Percentiles rank a stretch among this genome's conserved stretches.
phyloP scores from a whole-genome alignment of 108 stramenopile genomes.

The Cyclotella cryptica region DNA sequence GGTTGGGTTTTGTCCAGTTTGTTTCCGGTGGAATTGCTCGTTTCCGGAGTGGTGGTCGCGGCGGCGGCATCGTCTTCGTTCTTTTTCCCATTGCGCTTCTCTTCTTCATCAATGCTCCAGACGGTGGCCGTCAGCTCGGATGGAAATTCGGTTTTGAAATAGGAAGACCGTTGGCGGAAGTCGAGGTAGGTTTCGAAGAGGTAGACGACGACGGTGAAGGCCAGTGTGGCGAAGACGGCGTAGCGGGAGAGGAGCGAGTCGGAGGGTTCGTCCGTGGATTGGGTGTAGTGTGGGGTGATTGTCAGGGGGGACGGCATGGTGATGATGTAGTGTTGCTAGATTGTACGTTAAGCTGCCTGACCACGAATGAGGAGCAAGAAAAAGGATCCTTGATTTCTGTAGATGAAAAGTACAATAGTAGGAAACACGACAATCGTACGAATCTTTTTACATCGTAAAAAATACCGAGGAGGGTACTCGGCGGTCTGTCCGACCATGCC shows the following conservation, averaged over 20 bases:
- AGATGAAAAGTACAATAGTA: no score
- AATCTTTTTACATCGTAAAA: no score
- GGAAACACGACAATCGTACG: no score
- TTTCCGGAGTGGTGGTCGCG: conserved; percentile 21
- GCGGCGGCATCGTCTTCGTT: conserved; percentile 30
- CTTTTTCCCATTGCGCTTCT: neutral
- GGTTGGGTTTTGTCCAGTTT: conserved; percentile 58
- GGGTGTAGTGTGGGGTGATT: conserved; percentile 17
- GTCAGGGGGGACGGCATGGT: neutral
- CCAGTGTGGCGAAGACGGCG: conserved; percentile 61
- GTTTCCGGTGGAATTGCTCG: conserved; percentile 22
- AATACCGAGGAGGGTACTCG: no score
- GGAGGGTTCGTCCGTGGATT: neutral
- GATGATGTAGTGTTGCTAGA: neutral
- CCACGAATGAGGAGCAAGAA: no score
- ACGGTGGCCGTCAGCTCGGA: conserved; percentile 69
- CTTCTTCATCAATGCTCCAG: neutral
- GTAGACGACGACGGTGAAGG: conserved; percentile 78
- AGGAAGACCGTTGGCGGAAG: conserved; percentile 73
- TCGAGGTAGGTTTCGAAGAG: conserved; percentile 73
- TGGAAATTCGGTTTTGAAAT: conserved; percentile 76
- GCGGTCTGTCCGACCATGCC: no score
- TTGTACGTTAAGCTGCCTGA: neutral
- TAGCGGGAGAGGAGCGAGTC: conserved; percentile 22
- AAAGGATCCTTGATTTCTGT: no score